Evolutionary conservation across 2,329 filamentous ascomycete species (phyloP), one percentile per base, ranked within the genome.

Genomic region (Moelleriella libera): DNA sequence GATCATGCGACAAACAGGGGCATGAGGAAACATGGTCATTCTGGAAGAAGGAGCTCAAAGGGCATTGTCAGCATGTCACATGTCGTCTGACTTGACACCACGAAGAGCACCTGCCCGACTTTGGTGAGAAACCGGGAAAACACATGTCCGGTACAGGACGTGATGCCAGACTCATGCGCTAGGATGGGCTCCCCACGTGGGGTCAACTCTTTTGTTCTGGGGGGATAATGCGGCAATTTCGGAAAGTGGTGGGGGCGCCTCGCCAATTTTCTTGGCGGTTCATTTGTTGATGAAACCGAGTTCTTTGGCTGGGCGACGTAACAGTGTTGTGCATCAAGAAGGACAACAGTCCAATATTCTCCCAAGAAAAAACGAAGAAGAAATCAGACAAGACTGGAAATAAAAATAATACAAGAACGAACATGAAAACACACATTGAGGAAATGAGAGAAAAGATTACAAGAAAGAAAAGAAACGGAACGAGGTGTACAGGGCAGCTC

Each of bases 311-410:
- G 21, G 21, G 21, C 21, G 21, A 21, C 21, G 21, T 21, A 21
- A 3, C 21, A 66, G 94, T 89, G 55, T 85, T n/a, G n/a, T n/a
- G n/a, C n/a, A n/a, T n/a, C n/a, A n/a, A n/a, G n/a, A n/a, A n/a
- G 67, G 51, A 94, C 66, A 7, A 80, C 81, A 63, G 85, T 84
- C 82, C 86, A 95, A 11, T 86, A 87, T 14, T 94, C 75, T 64
- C 89, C 85, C 4, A 88, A 88, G 69, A 94, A 94, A 2, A 86
- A 81, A 83, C 77, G 48, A 87, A 80, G 77, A 89, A 95, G 52
- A 83, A 80, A 69, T 94, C 94, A 77, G 94, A 94, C 67, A 58
- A 80, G 85, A 68, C 94, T 94, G 66, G 80, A 82, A 29, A 86
- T 90, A 59, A 94, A 88, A 86, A 88, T 94, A 49, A 92, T 72